These are phyloP conservation scores for Tritrichomonas foetus DNA, from an alignment of 208 protist species.

Conservation along the genomic window DNA sequence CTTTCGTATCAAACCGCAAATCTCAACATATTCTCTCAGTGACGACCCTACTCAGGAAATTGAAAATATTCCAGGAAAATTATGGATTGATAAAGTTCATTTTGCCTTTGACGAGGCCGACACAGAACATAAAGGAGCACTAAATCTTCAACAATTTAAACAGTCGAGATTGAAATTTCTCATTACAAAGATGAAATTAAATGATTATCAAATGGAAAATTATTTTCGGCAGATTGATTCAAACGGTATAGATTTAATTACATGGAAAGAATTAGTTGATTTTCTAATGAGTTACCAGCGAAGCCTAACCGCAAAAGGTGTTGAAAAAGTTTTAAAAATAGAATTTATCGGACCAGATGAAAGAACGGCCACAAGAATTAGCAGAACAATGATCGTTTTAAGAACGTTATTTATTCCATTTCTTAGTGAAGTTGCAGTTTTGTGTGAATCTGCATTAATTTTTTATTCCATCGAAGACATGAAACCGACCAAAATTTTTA, in stretches of 20 bases:
- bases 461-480: background rate
- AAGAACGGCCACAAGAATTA: background rate
- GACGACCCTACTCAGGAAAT: no score
- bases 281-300: background rate
- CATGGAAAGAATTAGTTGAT: background rate
- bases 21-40: no score
- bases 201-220: background rate
- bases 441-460: background rate
- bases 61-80: conserved; percentile 5
- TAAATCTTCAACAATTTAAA: no score
- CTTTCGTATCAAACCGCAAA: no score
- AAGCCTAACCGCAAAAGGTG: no score
- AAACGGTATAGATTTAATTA: background rate
- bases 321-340: background rate
- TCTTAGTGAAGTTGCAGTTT: background rate
- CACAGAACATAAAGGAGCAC: no score
- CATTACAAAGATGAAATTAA: background rate
- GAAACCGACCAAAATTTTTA: background rate
- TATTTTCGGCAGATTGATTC: background rate
- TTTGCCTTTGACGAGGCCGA: background rate
- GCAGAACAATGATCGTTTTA: background rate
- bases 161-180: background rate
- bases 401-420: background rate
- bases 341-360: background rate
- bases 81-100: background rate